Evolutionary conservation across 73 alveolate genomes (phyloP), one percentile per base, ranked within the genome.

Genomic region (Paramecium pentaurelia): DNA sequence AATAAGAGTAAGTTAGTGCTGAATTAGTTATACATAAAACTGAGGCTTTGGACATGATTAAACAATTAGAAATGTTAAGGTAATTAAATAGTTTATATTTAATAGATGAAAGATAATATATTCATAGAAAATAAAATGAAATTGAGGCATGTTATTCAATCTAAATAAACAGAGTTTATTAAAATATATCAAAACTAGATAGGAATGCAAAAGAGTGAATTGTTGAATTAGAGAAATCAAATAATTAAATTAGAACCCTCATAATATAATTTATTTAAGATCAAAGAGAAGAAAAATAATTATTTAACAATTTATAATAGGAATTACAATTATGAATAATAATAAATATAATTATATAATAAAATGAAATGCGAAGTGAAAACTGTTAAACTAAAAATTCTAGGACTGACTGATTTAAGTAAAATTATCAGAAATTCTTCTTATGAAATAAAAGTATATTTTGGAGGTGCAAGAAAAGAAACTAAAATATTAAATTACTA

Each of bases 21-120:
- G 96, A 94, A 58, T 95, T 95, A 47, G 64, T 38, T 32, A 60
- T 95, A 14, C 25, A 70, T 12, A 92, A 95, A 10, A 89, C 84
- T 70, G 96, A 95, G 51, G 95, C 86, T 5, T 86, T 95, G 38
- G 96, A 95, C 18, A 95, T 96, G 60, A 94, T 95, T 14, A 42
- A 90, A 40, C 68, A 85, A 45, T 93, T 96, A 8, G 94, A 73
- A 77, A 93, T 88, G 36, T 32, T 70, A n/a, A n/a, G 20, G 97
- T 34, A 91, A 30, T 25, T 95, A n/a, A 80, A 60, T 51, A 97
- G 98, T 45, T 93, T 22, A 22, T n/a, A 22, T 22, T 22, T 96
- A 40, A 92, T 92, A 10, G 97, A 96, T 86, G 97, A 96, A 68
- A 93, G 98, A 93, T 97, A 95, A 86, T 96, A 86, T 83, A 95